Evolutionary conservation across 75 land plant genomes (phyloP), one percentile per base, ranked within the genome.

Genomic region (Pinus albicaulis): DNA sequence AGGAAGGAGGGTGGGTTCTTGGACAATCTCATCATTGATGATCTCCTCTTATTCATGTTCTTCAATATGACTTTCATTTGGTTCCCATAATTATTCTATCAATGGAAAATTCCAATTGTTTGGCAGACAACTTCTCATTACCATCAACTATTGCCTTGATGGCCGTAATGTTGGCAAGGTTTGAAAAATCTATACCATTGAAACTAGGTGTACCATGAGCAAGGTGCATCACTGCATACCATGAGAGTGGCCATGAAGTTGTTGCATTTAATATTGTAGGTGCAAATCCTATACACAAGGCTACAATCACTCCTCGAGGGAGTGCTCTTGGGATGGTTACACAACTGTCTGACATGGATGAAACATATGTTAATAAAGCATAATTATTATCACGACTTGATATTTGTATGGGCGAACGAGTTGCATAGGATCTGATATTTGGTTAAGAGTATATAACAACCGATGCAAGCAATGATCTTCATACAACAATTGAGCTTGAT

Each of bases 171-270:
- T 98, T 98, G 26, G 95, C 98, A 78, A 98, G 82, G 75, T 98
- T 98, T 73, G 96, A 95, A 59, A 98, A 79, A 91, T 98, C 98
- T 98, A 79, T 98, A 55, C 99, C 99, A 86, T 89, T 98, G 80
- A 98, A 95, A 12, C 99, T 98, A 76, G 98, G 95, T 31, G 98
- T 98, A 70, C 98, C 94, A 8, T 93, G 85, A 56, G 99, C 98
- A 71, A 98, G 76, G 58, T n/a, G n/a, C n/a, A 85, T 98, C 28
- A 98, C 98, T 52, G 98, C 98, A 59, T 98, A 98, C 75, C 99
- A 98, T 85, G 99, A 98, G 79, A 93, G 94, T 88, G 99, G 99
- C 13, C 99, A 98, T 83, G 99, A 96, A 53, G 94, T 95, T 73
- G 98, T 98, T 66, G 98, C 99, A 19, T 93, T 87, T 57, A 89